A percentile compares a stretch with the other conserved stretches of the same genome.
Conservation (phyloP, 441 rosid genomes). For the Melastoma candidum region DNA sequence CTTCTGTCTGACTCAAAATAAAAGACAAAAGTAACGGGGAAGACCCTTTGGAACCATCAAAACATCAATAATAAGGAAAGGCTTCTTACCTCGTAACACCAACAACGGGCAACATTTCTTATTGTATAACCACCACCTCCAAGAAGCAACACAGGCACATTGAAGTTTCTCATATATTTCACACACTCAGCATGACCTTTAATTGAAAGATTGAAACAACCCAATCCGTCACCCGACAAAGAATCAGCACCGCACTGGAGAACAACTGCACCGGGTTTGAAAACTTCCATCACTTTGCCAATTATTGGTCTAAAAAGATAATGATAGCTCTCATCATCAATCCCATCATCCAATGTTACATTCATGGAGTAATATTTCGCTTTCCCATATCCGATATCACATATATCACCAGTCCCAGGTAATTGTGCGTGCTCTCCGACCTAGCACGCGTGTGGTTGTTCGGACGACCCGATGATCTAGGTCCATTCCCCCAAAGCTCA, state of each 20-base stretch:
- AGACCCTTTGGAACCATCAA: neutral
- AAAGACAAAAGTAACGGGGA: neutral
- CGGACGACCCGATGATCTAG: too few relatives aligned
- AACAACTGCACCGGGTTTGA: constrained; percentile 18
- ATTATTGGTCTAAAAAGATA: constrained; percentile 16
- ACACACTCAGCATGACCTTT: constrained; percentile 21
- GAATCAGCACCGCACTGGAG: constrained; percentile 22
- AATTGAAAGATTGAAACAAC: constrained; percentile 19
- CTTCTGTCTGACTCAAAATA: constrained; percentile 16
- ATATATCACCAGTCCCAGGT: constrained; percentile 20
- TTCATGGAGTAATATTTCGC: constrained; percentile 19
- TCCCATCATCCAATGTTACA: constrained; percentile 20
- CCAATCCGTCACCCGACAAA: constrained; percentile 16
- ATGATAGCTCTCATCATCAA: constrained; percentile 20
- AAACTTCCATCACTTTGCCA: constrained; percentile 19
- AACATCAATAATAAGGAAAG: neutral
- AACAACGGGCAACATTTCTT: constrained; percentile 17
- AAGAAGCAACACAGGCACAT: constrained; percentile 17
- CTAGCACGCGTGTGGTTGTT: too few relatives aligned
- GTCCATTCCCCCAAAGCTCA: too few relatives aligned
- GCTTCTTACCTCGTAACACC: constrained; percentile 19
- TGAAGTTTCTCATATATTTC: constrained; percentile 18
- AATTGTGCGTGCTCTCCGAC: too few relatives aligned
- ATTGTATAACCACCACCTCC: constrained; percentile 22
- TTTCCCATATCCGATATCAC: constrained; percentile 14